These are phyloP conservation scores for Nephelium lappaceum DNA, from an alignment of 345 rosid species.

Conservation along the genomic window DNA sequence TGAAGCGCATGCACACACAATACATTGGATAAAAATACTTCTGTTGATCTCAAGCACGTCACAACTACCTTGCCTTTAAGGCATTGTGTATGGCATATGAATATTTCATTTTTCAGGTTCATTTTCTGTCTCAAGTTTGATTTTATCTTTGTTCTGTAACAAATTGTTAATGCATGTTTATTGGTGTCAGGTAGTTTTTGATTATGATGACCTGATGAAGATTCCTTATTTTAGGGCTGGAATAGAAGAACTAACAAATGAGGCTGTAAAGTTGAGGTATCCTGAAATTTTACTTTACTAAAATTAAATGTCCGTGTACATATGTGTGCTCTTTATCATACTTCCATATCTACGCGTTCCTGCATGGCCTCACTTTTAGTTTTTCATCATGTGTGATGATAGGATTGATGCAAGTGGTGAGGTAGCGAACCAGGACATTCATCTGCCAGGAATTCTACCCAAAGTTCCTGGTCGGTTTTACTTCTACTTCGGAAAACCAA, in stretches of 20 bases:
- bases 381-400: neutral
- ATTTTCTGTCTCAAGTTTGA: neutral
- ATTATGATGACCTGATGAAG: conserved; percentile 37
- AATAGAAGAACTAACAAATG: neutral
- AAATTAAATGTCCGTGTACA: neutral
- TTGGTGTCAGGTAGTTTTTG: conserved; percentile 40
- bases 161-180: neutral
- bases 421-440: conserved; percentile 24
- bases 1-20: neutral
- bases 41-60: neutral
- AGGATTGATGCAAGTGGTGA: conserved; percentile 30
- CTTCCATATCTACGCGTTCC: neutral
- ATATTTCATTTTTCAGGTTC: neutral
- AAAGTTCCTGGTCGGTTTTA: conserved; percentile 40
- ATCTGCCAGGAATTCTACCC: conserved; percentile 28
- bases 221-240: conserved; percentile 27
- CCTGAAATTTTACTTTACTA: neutral
- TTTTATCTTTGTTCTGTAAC: neutral
- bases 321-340: neutral
- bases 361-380: neutral
- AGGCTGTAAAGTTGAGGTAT: conserved; percentile 28
- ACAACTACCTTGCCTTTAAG: neutral
- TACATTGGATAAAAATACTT: neutral
- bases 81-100: neutral
- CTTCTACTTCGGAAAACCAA: conserved; percentile 39